Evolutionary conservation across 2,329 filamentous ascomycete genomes (phyloP).

Genomic region (Cercospora sp.): DNA sequence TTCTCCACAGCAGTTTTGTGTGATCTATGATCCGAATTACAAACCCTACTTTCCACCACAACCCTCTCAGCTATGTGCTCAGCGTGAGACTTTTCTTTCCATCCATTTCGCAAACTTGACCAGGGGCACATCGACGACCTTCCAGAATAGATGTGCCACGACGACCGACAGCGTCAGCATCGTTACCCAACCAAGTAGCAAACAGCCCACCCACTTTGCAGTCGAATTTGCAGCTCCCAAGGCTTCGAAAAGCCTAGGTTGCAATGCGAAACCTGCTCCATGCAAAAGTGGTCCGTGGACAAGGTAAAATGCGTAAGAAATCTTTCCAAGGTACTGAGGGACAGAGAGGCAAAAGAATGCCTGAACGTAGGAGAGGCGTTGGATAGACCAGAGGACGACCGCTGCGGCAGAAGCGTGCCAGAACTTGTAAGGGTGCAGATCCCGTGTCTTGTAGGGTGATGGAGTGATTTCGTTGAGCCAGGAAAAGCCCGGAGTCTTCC

Average conservation of each 20-base stretch:
- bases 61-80: not conserved
- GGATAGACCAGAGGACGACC: slow-evolving; percentile 16
- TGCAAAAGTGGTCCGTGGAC: slow-evolving; percentile 23
- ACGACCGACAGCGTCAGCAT: slow-evolving; percentile 15
- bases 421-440: slow-evolving; percentile 9
- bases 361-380: not conserved
- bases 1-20: no score
- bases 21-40: no score
- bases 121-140: slow-evolving; percentile 16
- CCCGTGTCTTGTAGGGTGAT: not conserved
- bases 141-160: slow-evolving; percentile 22
- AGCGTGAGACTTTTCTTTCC: not conserved
- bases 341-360: slow-evolving; percentile 6
- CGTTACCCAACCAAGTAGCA: slow-evolving; percentile 16
- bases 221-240: not conserved
- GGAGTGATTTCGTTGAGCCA: slow-evolving; percentile 10
- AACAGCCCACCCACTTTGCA: slow-evolving; percentile 4
- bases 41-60: no score
- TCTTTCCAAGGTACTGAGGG: slow-evolving; percentile 23
- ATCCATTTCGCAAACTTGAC: slow-evolving; percentile 14
- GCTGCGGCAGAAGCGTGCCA: slow-evolving; percentile 17
- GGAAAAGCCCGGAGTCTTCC: slow-evolving; percentile 15
- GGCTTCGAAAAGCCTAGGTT: slow-evolving; percentile 9
- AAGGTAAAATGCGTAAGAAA: slow-evolving; percentile 22
- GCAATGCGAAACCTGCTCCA: slow-evolving; percentile 16